Conservation (phyloP, 2,329 filamentous ascomycete species). For the Hypoxylon sp. region DNA sequence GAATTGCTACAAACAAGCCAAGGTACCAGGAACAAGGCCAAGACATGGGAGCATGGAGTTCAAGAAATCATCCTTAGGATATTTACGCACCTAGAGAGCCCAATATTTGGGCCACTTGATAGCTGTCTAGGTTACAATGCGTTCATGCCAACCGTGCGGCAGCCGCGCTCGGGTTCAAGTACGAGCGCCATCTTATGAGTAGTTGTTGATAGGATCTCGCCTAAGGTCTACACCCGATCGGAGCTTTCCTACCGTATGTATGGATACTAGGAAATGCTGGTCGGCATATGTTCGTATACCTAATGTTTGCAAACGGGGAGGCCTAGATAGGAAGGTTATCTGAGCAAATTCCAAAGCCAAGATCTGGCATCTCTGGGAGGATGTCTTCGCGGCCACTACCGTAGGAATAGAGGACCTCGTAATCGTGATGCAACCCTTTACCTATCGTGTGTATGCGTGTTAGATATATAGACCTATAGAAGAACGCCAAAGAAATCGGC, state of each 20-base stretch:
- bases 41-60: not conserved
- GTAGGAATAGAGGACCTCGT: slow-evolving; percentile 9
- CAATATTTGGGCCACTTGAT: not conserved
- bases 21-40: not conserved
- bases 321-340: slow-evolving; percentile 35
- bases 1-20: not conserved
- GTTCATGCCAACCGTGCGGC: slow-evolving; percentile 4
- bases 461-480: not conserved
- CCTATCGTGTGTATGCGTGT: not conserved
- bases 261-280: not conserved
- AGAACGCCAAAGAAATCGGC: slow-evolving; percentile 1
- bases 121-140: not conserved
- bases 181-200: slow-evolving; percentile 5
- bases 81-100: slow-evolving; percentile 1
- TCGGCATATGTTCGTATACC: not conserved
- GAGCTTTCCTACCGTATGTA: not conserved
- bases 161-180: not conserved
- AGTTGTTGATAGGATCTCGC: not conserved
- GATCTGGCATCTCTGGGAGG: slow-evolving; percentile 4
- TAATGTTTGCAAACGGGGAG: slow-evolving; percentile 1
- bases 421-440: slow-evolving; percentile 23
- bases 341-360: slow-evolving; percentile 13
- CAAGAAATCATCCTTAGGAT: slow-evolving; percentile 3
- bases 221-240: not conserved
- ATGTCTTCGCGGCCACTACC: not conserved